Evolutionary conservation across 306 rosid genomes (phyloP).

Genomic region (Argentina anserina): DNA sequence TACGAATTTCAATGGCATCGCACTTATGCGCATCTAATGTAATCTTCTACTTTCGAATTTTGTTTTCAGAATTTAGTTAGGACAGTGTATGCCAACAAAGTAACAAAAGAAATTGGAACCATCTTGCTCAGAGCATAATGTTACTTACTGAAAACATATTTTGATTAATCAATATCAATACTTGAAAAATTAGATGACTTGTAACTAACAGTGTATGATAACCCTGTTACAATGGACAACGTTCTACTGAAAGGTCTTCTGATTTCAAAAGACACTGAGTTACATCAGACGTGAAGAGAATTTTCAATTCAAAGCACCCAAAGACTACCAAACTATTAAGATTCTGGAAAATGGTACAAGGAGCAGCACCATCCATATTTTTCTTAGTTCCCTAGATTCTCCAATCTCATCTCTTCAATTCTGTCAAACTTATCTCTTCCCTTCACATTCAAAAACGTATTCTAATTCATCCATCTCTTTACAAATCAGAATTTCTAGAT

Average conservation of each 20-base stretch:
- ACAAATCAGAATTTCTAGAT: background rate
- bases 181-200: too few relatives aligned
- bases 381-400: background rate
- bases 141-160: too few relatives aligned
- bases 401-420: background rate
- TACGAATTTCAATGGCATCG: too few relatives aligned
- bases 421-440: background rate
- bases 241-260: background rate
- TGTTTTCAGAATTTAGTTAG: too few relatives aligned
- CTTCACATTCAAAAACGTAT: background rate
- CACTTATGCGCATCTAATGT: too few relatives aligned
- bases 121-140: too few relatives aligned
- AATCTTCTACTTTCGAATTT: too few relatives aligned
- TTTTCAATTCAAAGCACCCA: background rate
- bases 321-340: background rate
- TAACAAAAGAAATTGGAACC: too few relatives aligned
- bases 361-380: background rate
- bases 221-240: background rate
- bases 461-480: background rate
- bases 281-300: background rate
- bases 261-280: background rate
- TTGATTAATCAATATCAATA: too few relatives aligned
- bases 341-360: background rate
- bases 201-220: too few relatives aligned
- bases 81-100: too few relatives aligned